Evolutionary conservation across 2,329 filamentous ascomycete species (phyloP).

Genomic region (Trichoderma sp.): DNA sequence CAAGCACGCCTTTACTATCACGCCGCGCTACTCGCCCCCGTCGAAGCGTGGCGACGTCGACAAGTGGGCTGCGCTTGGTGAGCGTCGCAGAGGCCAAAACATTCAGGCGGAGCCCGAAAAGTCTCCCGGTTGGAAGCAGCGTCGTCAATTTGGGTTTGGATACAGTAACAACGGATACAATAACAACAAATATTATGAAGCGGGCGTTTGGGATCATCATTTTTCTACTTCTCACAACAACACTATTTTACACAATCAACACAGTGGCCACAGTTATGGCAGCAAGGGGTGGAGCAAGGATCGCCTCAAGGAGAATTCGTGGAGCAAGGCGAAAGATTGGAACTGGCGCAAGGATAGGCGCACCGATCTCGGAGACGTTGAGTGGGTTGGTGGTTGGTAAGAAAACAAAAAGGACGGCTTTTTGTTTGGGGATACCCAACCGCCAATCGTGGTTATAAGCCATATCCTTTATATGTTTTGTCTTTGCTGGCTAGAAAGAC

Average conservation of each 20-base stretch:
- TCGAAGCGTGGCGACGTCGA: conserved; percentile 67
- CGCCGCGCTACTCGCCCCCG: conserved; percentile 63
- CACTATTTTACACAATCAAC: conserved; percentile 19
- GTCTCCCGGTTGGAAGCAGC: conserved; percentile 51
- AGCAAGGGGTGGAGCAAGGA: conserved; percentile 44
- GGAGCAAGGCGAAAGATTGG: conserved; percentile 61
- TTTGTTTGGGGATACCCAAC: conserved; percentile 38
- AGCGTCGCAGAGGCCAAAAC: conserved; percentile 71
- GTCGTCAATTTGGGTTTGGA: conserved; percentile 52
- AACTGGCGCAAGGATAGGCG: conserved; percentile 64
- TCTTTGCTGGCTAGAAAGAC: conserved; percentile 3
- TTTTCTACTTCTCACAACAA: conserved; percentile 44
- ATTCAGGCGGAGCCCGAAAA: conserved; percentile 54
- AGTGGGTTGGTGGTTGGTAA: conserved; percentile 94
- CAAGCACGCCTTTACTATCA: conserved; percentile 40
- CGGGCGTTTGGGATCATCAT: conserved; percentile 53
- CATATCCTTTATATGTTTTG: conserved; percentile 27
- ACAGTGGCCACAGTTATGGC: conserved; percentile 30
- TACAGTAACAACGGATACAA: conserved; percentile 46
- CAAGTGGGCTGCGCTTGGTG: conserved; percentile 88
- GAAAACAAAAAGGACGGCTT: conserved; percentile 39
- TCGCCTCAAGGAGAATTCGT: conserved; percentile 55
- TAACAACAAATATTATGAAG: conserved; percentile 49
- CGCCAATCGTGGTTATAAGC: conserved; percentile 64
- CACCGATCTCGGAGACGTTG: conserved; percentile 74